Evolutionary conservation across 352 stramenopile species (phyloP).

Genomic region (Phytophthora quininea): DNA sequence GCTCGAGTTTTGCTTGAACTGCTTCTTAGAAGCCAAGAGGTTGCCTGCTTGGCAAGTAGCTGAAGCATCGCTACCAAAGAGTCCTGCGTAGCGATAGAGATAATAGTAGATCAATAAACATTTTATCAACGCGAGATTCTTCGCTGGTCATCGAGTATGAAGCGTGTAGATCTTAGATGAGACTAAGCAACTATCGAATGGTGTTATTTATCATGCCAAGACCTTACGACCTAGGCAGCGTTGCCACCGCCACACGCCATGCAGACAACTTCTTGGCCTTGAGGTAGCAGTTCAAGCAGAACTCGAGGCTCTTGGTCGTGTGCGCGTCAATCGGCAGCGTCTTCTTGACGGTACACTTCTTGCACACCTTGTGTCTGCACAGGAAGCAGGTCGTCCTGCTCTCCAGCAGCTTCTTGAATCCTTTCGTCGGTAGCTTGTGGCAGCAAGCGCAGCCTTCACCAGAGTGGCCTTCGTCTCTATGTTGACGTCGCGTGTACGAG

Average conservation of each 20-base stretch:
- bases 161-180: neutral
- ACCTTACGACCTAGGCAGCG: slow-evolving; percentile 22
- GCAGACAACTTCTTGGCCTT: slow-evolving; percentile 56
- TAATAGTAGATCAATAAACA: neutral
- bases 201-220: slow-evolving; percentile 5
- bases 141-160: neutral
- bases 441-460: slow-evolving; percentile 35
- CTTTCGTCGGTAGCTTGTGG: slow-evolving; percentile 38
- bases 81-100: neutral
- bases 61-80: slow-evolving; percentile 21
- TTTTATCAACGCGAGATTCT: neutral
- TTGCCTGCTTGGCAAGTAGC: slow-evolving; percentile 31
- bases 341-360: slow-evolving; percentile 62
- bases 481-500: slow-evolving; percentile 24
- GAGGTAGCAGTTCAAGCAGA: slow-evolving; percentile 64
- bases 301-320: slow-evolving; percentile 54
- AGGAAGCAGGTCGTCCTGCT: slow-evolving; percentile 43
- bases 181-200: slow-evolving; percentile 26
- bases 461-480: slow-evolving; percentile 11
- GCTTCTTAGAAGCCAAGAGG: slow-evolving; percentile 33
- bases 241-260: slow-evolving; percentile 48
- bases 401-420: slow-evolving; percentile 45
- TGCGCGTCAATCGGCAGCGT: slow-evolving; percentile 38
- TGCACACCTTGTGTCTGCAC: slow-evolving; percentile 46
- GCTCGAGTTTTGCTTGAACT: slow-evolving; percentile 42